Conservation (phyloP, 805 yeast species). For the Kluyveromyces lactis region DNA sequence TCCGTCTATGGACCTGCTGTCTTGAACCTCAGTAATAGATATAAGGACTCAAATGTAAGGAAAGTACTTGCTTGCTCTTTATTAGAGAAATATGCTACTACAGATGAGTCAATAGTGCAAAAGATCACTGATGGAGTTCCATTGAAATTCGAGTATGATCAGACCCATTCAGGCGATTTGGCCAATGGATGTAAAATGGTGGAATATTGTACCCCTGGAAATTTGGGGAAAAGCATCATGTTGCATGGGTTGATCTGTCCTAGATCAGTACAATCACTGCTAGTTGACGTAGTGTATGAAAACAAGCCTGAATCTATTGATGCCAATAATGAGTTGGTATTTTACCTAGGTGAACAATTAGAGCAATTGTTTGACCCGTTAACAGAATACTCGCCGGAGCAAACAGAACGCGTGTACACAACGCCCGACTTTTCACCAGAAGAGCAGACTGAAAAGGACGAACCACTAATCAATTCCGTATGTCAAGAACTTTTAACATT, state of each 20-base stretch:
- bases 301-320: conserved; percentile 44
- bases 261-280: conserved; percentile 39
- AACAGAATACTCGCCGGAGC: conserved; percentile 87
- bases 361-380: conserved; percentile 87
- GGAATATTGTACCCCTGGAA: conserved; percentile 38
- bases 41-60: conserved; percentile 51
- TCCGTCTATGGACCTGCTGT: conserved; percentile 78
- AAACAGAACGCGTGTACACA: conserved; percentile 59
- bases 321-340: conserved; percentile 68
- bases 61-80: conserved; percentile 69
- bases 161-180: conserved; percentile 72
- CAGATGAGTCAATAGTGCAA: conserved; percentile 29
- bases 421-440: conserved; percentile 38
- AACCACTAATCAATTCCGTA: conserved; percentile 41
- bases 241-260: conserved; percentile 50
- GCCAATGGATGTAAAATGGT: conserved; percentile 60
- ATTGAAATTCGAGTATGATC: conserved; percentile 51
- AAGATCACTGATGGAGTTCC: conserved; percentile 5
- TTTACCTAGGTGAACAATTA: conserved; percentile 70
- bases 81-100: conserved; percentile 55
- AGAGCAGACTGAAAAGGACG: conserved; percentile 17
- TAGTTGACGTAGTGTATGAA: conserved; percentile 70
- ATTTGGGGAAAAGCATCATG: conserved; percentile 50
- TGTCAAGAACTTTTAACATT: conserved; percentile 59
- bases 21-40: conserved; percentile 47